Conservation (phyloP, 2,329 filamentous ascomycete species). For the Fusarium phyllophilum region DNA sequence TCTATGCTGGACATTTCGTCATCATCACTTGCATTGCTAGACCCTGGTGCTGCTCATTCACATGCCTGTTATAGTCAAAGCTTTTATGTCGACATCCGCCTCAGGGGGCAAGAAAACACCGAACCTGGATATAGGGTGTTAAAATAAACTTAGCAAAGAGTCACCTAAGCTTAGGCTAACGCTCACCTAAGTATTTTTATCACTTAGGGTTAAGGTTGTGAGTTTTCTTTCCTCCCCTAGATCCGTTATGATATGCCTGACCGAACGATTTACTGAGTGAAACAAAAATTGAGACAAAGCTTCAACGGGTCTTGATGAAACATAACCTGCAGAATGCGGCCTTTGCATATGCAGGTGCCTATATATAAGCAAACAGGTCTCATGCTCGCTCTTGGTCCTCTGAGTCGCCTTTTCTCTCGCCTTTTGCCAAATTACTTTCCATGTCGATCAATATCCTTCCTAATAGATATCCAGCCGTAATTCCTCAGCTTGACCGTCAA, state of each 20-base stretch:
- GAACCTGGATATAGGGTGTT: too few relatives aligned
- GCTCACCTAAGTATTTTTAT: too few relatives aligned
- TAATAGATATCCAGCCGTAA: conserved; percentile 3
- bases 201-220: too few relatives aligned
- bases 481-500: conserved; percentile 28
- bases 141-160: too few relatives aligned
- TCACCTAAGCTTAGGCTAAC: too few relatives aligned
- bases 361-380: conserved; percentile 25
- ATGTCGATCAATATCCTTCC: background rate
- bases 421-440: conserved; percentile 22
- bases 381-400: conserved; percentile 24
- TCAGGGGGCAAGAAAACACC: too few relatives aligned
- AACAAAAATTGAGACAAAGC: background rate
- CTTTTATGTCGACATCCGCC: conserved; percentile 1
- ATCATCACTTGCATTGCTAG: conserved; percentile 28
- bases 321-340: conserved; percentile 22
- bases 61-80: conserved; percentile 17
- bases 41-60: conserved; percentile 16
- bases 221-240: too few relatives aligned
- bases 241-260: background rate
- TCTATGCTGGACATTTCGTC: conserved; percentile 24
- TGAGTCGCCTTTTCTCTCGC: conserved; percentile 28
- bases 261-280: background rate
- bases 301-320: conserved; percentile 16
- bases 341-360: conserved; percentile 23